Evolutionary conservation across 2,329 filamentous ascomycete species (phyloP).

Genomic region (Chrysosporium keratinophilum): DNA sequence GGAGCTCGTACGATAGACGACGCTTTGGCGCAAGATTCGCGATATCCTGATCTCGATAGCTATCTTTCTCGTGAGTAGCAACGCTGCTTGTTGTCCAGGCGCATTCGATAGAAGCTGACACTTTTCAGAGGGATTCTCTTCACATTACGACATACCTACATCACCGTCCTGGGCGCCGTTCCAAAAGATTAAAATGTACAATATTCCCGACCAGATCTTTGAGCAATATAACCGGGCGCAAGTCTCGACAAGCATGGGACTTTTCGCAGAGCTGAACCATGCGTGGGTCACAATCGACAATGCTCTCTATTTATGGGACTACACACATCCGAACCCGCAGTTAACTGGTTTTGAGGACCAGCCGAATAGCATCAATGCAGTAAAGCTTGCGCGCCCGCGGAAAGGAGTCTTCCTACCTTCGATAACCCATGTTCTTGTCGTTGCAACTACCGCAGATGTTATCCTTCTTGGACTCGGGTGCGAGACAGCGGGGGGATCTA

Average conservation of each 20-base stretch:
- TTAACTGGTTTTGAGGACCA: slow-evolving; percentile 88
- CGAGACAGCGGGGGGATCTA: slow-evolving; percentile 55
- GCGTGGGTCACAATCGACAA: slow-evolving; percentile 96
- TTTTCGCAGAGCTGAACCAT: slow-evolving; percentile 90
- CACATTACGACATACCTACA: slow-evolving; percentile 72
- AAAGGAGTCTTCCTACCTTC: slow-evolving; percentile 74
- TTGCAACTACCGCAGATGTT: slow-evolving; percentile 78
- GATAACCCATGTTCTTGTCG: slow-evolving; percentile 79
- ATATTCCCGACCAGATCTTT: slow-evolving; percentile 84
- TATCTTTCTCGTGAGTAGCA: slow-evolving; percentile 69
- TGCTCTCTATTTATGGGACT: slow-evolving; percentile 94
- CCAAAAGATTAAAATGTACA: slow-evolving; percentile 73
- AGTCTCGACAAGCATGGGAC: slow-evolving; percentile 82
- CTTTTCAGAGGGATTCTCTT: slow-evolving; percentile 67
- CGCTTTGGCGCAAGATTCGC: slow-evolving; percentile 62
- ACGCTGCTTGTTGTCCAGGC: neutral
- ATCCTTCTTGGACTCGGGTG: slow-evolving; percentile 73
- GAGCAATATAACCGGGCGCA: slow-evolving; percentile 83
- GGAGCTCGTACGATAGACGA: slow-evolving; percentile 76
- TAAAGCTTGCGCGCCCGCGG: slow-evolving; percentile 76
- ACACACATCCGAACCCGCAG: slow-evolving; percentile 82
- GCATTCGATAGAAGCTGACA: slow-evolving; percentile 3
- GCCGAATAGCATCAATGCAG: slow-evolving; percentile 75
- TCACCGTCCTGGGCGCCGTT: slow-evolving; percentile 73
- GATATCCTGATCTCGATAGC: slow-evolving; percentile 78